These are phyloP conservation scores for Skeletonema potamos DNA, from an alignment of 108 stramenopile genomes.

Conservation along the genomic window DNA sequence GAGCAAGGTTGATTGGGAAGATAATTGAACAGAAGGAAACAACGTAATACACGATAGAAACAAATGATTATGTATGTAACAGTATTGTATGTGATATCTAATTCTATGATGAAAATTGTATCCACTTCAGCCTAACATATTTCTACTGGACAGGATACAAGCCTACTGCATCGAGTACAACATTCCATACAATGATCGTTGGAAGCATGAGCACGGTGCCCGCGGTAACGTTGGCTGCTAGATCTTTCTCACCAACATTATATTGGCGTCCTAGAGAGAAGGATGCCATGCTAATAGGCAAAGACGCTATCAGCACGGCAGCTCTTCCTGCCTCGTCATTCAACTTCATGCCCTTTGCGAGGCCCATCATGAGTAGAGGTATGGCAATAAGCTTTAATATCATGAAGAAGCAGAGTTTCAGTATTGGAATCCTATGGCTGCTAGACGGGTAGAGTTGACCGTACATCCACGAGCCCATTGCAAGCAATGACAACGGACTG, in stretches of 20 bases:
- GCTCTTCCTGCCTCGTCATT: conserved; percentile 41
- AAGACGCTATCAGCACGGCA: conserved; percentile 40
- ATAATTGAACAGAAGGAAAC: too few relatives aligned
- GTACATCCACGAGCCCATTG: conserved; percentile 56
- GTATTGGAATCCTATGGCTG: conserved; percentile 1
- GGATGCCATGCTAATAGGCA: conserved; percentile 47
- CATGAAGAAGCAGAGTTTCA: conserved; percentile 31
- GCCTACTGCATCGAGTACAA: conserved; percentile 24
- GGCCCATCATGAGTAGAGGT: conserved; percentile 43
- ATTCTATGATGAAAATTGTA: not conserved
- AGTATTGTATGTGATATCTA: not conserved
- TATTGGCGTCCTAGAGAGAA: conserved; percentile 46
- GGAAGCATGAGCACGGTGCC: conserved; percentile 49
- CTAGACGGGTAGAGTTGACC: conserved; percentile 9
- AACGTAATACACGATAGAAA: not conserved
- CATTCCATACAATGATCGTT: conserved; percentile 42
- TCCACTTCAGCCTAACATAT: not conserved
- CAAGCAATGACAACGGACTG: conserved; percentile 33
- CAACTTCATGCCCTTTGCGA: conserved; percentile 33
- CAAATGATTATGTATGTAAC: not conserved
- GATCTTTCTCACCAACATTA: conserved; percentile 34
- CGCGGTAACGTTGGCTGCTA: conserved; percentile 38
- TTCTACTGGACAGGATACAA: conserved; percentile 14
- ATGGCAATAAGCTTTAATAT: conserved; percentile 41
- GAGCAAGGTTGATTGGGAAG: too few relatives aligned